These are phyloP conservation scores for Pythium volutum DNA, from an alignment of 352 stramenopile species.

Conservation along the genomic window DNA sequence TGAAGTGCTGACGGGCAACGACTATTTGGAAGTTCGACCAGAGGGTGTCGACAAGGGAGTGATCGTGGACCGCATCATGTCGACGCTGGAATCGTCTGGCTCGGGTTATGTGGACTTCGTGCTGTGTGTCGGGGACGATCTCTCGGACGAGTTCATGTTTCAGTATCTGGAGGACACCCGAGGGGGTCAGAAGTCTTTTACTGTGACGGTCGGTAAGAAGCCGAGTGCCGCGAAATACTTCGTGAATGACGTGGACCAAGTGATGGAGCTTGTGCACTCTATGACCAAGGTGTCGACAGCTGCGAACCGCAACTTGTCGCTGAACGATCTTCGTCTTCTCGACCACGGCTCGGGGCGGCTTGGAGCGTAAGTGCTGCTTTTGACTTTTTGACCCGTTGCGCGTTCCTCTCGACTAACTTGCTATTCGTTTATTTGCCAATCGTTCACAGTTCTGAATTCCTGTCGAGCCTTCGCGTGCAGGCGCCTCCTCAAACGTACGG, in stretches of 20 bases:
- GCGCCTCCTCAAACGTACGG: constrained; percentile 10
- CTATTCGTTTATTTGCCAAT: not conserved
- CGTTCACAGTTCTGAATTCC: constrained; percentile 30
- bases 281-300: constrained; percentile 84
- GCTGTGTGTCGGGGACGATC: constrained; percentile 96
- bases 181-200: constrained; percentile 85
- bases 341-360: constrained; percentile 42
- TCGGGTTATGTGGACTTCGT: constrained; percentile 94
- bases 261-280: constrained; percentile 91
- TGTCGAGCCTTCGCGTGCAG: constrained; percentile 23
- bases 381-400: not conserved
- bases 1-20: constrained; percentile 88
- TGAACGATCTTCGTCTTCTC: constrained; percentile 79
- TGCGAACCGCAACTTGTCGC: constrained; percentile 80
- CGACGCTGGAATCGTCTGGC: constrained; percentile 78
- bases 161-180: constrained; percentile 77
- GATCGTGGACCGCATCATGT: constrained; percentile 95
- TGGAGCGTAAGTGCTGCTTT: constrained; percentile 35
- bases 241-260: constrained; percentile 96
- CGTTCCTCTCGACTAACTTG: not conserved
- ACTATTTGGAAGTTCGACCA: constrained; percentile 94
- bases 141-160: constrained; percentile 99
- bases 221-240: constrained; percentile 97
- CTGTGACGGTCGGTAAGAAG: constrained; percentile 98
- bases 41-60: constrained; percentile 98